Conservation (phyloP, 2,329 filamentous ascomycete genomes). For the Annulohypoxylon truncatum region DNA sequence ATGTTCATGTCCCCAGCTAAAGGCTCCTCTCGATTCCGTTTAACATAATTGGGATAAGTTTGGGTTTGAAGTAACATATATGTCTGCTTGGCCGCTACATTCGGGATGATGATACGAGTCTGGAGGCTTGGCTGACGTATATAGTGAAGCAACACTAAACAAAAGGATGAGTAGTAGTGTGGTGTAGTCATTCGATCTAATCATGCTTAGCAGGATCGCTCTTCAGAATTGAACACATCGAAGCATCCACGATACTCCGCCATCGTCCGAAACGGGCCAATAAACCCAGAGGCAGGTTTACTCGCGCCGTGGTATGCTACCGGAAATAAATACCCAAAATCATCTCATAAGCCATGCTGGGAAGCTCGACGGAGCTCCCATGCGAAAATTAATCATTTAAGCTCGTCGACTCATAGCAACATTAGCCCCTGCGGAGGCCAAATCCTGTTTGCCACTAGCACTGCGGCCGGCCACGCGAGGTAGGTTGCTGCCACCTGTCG, state of each 20-base stretch:
- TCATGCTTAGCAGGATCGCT: conserved; percentile 32
- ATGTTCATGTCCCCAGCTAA: conserved; percentile 28
- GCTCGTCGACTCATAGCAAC: conserved; percentile 68
- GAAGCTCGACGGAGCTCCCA: conserved; percentile 26
- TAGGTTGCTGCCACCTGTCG: conserved; percentile 60
- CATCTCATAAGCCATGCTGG: conserved; percentile 42
- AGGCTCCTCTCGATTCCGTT: conserved; percentile 18
- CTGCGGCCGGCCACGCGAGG: conserved; percentile 68
- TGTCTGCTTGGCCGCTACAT: conserved; percentile 6
- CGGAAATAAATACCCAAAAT: conserved; percentile 45
- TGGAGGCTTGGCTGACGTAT: conserved; percentile 26
- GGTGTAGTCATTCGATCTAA: conserved; percentile 21
- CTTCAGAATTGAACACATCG: conserved; percentile 31
- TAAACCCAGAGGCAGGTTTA: conserved; percentile 34
- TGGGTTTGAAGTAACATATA: conserved; percentile 18
- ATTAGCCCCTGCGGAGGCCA: conserved; percentile 68
- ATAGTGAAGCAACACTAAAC: conserved; percentile 32
- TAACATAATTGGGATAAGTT: conserved; percentile 15
- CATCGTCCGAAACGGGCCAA: conserved; percentile 40
- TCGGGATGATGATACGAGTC: conserved; percentile 13
- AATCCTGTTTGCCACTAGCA: conserved; percentile 68
- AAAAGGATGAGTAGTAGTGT: conserved; percentile 11
- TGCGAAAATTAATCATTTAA: conserved; percentile 46
- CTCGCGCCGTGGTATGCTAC: conserved; percentile 37
- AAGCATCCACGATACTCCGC: conserved; percentile 36